Percentiles rank a stretch among this genome's conserved stretches.
phyloP scores from a whole-genome alignment of 306 rosid species.

The Abrus precatorius region DNA sequence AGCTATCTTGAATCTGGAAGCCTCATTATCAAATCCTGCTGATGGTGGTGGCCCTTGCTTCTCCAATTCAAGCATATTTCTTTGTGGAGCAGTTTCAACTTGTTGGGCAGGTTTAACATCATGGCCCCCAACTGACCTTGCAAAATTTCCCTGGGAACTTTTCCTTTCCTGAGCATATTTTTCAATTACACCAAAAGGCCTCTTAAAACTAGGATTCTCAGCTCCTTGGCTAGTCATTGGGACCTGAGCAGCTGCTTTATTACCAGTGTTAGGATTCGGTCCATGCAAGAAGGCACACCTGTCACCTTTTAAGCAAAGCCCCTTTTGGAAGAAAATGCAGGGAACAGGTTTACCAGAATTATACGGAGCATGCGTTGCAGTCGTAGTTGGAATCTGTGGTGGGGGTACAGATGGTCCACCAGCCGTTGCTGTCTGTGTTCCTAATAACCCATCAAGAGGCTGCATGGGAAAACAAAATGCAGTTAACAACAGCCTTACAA shows the following conservation, averaged over 20 bases:
- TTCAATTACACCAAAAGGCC: conserved; percentile 63
- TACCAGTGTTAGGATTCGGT: conserved; percentile 54
- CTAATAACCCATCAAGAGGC: conserved; percentile 93
- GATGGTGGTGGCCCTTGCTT: conserved; percentile 53
- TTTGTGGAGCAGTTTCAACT: conserved; percentile 57
- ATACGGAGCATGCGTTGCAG: conserved; percentile 60
- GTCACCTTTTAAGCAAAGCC: conserved; percentile 90
- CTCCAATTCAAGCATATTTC: conserved; percentile 58
- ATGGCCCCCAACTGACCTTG: conserved; percentile 52
- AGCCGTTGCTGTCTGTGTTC: conserved; percentile 67
- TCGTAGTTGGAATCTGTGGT: conserved; percentile 51
- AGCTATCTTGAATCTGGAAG: conserved; percentile 58
- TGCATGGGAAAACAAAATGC: conserved; percentile 49
- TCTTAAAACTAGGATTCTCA: conserved; percentile 63
- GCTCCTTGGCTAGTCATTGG: conserved; percentile 53
- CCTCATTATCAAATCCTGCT: conserved; percentile 60
- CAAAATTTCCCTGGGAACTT: conserved; percentile 54
- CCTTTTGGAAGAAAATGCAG: conserved; percentile 91
- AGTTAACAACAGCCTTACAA: conserved; percentile 30
- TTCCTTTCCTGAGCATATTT: conserved; percentile 68
- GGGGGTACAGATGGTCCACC: conserved; percentile 66
- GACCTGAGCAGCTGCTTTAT: conserved; percentile 65
- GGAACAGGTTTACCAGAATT: conserved; percentile 80
- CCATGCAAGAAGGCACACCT: conserved; percentile 88
- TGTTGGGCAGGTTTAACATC: conserved; percentile 60